These are phyloP conservation scores for Vaccinium myrtillus DNA, from an alignment of 148 eudicot species.

Conservation along the genomic window DNA sequence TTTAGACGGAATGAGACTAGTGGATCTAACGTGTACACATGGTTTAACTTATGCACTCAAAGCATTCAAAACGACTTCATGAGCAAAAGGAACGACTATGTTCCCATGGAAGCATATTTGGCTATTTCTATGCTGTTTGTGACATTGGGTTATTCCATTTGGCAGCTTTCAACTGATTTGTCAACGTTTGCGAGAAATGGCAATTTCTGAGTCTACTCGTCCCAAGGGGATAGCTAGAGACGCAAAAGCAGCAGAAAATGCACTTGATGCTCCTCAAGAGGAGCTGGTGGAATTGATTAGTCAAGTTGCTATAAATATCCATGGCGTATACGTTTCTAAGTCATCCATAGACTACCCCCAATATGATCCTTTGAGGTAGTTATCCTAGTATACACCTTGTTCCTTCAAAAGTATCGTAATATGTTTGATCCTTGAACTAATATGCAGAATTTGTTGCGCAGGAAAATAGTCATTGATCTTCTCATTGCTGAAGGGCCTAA, in stretches of 20 bases:
- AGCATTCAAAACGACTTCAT: not conserved
- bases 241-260: conserved; percentile 49
- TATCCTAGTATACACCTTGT: conserved; percentile 8
- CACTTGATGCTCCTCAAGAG: conserved; percentile 62
- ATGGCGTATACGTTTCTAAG: conserved; percentile 65
- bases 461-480: conserved; percentile 69
- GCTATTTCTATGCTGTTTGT: not conserved
- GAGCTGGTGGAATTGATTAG: conserved; percentile 53
- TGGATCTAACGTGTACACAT: not conserved
- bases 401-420: not conserved
- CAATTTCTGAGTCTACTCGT: conserved; percentile 42
- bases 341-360: conserved; percentile 67
- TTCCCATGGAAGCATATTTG: not conserved
- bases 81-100: not conserved
- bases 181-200: conserved; percentile 64
- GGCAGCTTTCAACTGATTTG: conserved; percentile 67
- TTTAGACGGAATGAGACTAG: not conserved
- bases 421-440: conserved; percentile 1
- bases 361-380: conserved; percentile 82
- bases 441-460: conserved; percentile 27
- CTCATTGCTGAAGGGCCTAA: conserved; percentile 61
- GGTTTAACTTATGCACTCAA: not conserved
- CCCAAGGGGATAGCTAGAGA: conserved; percentile 46
- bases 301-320: conserved; percentile 63
- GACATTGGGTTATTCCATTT: conserved; percentile 9